Percentiles rank a stretch among this genome's conserved stretches.
Evolutionary conservation across 2,329 filamentous ascomycete genomes (phyloP).

Genomic region (Penicillium glabrum): DNA sequence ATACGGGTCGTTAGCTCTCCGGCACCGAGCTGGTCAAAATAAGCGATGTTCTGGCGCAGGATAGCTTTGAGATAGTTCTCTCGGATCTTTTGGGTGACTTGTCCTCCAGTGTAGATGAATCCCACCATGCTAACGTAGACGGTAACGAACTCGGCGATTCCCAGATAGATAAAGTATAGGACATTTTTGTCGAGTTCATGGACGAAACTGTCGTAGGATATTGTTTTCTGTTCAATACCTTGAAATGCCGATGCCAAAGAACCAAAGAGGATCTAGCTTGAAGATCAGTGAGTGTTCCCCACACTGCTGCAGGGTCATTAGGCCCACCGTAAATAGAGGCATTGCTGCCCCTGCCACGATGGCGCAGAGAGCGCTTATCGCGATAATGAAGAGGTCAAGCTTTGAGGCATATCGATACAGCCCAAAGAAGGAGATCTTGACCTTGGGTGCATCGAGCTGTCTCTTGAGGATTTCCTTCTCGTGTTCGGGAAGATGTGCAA

Average conservation of each 20-base stretch:
- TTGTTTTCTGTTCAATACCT: constrained; percentile 54
- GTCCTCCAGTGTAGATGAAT: constrained; percentile 85
- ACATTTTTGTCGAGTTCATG: constrained; percentile 62
- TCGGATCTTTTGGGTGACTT: constrained; percentile 75
- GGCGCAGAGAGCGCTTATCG: constrained; percentile 61
- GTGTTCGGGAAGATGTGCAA: background rate
- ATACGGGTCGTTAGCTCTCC: constrained; percentile 94
- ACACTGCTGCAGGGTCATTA: background rate
- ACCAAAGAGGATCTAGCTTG: constrained; percentile 64
- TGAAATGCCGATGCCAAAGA: constrained; percentile 69
- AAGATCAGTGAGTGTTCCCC: background rate
- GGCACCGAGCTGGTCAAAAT: constrained; percentile 88
- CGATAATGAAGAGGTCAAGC: constrained; percentile 64
- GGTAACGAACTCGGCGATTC: constrained; percentile 74
- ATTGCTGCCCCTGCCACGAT: constrained; percentile 73
- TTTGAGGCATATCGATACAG: constrained; percentile 70
- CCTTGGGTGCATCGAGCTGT: constrained; percentile 66
- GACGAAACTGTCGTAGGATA: constrained; percentile 59
- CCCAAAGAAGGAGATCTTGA: constrained; percentile 63
- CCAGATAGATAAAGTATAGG: constrained; percentile 83
- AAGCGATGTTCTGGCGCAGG: constrained; percentile 84
- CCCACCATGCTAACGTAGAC: constrained; percentile 80
- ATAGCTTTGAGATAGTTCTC: constrained; percentile 82
- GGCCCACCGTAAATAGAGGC: constrained; percentile 67
- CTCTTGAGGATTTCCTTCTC: constrained; percentile 67